A percentile compares a stretch with the other conserved stretches of the same genome.
Conservation (phyloP, 2,329 filamentous ascomycete genomes). For the Colletotrichum incanum region DNA sequence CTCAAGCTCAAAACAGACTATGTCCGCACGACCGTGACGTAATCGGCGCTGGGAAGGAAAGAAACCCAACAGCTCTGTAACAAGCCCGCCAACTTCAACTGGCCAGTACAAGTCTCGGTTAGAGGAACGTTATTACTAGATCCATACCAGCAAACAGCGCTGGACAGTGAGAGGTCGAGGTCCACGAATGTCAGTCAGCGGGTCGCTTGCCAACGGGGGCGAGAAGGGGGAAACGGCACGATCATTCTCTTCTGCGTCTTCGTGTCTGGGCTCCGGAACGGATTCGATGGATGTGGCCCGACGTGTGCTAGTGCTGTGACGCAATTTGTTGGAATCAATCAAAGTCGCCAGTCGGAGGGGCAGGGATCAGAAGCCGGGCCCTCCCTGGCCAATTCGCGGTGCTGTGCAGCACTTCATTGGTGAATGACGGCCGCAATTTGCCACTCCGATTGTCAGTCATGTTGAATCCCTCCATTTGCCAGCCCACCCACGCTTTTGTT, state of each 20-base stretch:
- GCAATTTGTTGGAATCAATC: constrained; percentile 38
- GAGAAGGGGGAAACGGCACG: neutral
- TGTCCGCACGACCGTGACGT: constrained; percentile 29
- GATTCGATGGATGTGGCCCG: constrained; percentile 18
- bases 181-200: neutral
- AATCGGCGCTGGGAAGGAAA: constrained; percentile 18
- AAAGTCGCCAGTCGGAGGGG: constrained; percentile 25
- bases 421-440: constrained; percentile 26
- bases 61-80: neutral
- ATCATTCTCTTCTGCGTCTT: neutral
- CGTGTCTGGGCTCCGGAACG: constrained; percentile 4
- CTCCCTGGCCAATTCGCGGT: constrained; percentile 21
- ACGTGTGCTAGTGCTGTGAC: constrained; percentile 40
- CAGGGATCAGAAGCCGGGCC: constrained; percentile 24
- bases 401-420: constrained; percentile 30
- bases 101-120: neutral
- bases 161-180: neutral
- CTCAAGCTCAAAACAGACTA: constrained; percentile 33
- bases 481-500: constrained; percentile 23
- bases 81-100: neutral
- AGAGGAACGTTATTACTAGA: neutral
- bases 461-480: constrained; percentile 12
- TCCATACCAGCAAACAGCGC: neutral
- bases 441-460: constrained; percentile 12
- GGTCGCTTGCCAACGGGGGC: neutral